Conservation (phyloP, 306 rosid genomes). For the Cucumis cinereus region DNA sequence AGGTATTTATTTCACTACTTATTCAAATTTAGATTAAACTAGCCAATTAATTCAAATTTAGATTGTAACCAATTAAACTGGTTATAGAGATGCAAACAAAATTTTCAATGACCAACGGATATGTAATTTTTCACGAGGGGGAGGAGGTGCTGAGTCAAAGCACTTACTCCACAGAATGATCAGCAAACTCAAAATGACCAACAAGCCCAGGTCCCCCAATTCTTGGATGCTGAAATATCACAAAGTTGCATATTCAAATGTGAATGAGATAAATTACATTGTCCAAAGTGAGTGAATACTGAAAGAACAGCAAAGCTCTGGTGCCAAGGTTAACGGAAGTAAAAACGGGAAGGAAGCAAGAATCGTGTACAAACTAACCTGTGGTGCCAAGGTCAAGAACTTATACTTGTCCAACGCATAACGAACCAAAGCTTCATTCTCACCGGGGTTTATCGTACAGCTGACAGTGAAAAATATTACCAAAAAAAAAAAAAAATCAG, state of each 20-base stretch:
- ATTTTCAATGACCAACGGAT: background rate
- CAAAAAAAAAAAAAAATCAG: background rate
- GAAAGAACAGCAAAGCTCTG: background rate
- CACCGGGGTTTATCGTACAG: slow-evolving; percentile 94
- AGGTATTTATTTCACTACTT: background rate
- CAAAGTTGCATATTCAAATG: background rate
- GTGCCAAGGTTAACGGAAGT: background rate
- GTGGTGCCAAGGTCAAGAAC: slow-evolving; percentile 64
- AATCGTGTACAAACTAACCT: slow-evolving; percentile 34
- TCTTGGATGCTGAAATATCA: slow-evolving; percentile 54
- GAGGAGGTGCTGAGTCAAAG: background rate
- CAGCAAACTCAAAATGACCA: slow-evolving; percentile 60
- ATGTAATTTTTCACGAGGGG: background rate
- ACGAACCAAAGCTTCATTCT: slow-evolving; percentile 91
- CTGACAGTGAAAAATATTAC: slow-evolving; percentile 18
- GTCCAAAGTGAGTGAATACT: background rate
- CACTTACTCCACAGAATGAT: slow-evolving; percentile 73
- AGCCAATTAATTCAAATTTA: background rate
- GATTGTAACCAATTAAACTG: background rate
- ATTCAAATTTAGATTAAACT: background rate
- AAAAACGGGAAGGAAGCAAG: slow-evolving; percentile 4
- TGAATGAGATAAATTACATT: background rate
- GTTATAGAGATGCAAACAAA: background rate
- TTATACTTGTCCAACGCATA: slow-evolving; percentile 85
- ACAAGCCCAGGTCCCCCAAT: slow-evolving; percentile 94